A percentile compares a stretch with the other conserved stretches of the same genome.
Conservation (phyloP, 345 rosid species). For the Kernera saxatilis region DNA sequence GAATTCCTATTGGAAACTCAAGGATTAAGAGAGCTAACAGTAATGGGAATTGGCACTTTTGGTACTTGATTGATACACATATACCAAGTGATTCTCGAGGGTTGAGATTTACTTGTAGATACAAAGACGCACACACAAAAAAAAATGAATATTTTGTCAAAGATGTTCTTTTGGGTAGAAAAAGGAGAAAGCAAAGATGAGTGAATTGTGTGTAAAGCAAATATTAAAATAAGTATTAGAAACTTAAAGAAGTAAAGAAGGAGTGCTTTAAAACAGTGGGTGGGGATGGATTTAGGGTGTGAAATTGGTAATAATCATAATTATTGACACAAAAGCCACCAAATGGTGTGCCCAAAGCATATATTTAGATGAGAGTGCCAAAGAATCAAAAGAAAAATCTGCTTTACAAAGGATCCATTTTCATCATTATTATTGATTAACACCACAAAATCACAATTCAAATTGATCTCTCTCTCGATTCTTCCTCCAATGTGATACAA, state of each 20-base stretch:
- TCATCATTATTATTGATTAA: slow-evolving; percentile 29
- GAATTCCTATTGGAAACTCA: neutral
- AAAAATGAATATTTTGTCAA: slow-evolving; percentile 1
- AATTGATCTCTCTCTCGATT: neutral
- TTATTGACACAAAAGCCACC: slow-evolving; percentile 28
- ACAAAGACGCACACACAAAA: neutral
- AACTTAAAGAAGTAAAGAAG: slow-evolving; percentile 25
- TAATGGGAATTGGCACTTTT: slow-evolving; percentile 16
- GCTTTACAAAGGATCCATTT: slow-evolving; percentile 23
- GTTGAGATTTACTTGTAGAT: slow-evolving; percentile 15
- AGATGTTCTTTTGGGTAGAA: neutral
- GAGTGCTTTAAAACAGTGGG: slow-evolving; percentile 27
- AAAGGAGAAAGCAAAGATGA: slow-evolving; percentile 29
- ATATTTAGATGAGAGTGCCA: slow-evolving; percentile 29
- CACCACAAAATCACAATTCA: slow-evolving; percentile 7
- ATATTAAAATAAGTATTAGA: slow-evolving; percentile 21
- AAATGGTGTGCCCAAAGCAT: slow-evolving; percentile 30
- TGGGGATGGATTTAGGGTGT: slow-evolving; percentile 29
- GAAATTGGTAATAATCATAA: slow-evolving; percentile 28
- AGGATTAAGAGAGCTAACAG: slow-evolving; percentile 1
- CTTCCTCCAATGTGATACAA: slow-evolving; percentile 18
- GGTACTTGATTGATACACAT: slow-evolving; percentile 18
- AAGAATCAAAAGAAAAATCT: slow-evolving; percentile 28
- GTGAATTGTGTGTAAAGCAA: slow-evolving; percentile 31
- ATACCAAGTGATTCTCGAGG: slow-evolving; percentile 19